Base-by-base conservation (phyloP, 805 yeast genomes). In the Yamadazyma endophytica region DNA sequence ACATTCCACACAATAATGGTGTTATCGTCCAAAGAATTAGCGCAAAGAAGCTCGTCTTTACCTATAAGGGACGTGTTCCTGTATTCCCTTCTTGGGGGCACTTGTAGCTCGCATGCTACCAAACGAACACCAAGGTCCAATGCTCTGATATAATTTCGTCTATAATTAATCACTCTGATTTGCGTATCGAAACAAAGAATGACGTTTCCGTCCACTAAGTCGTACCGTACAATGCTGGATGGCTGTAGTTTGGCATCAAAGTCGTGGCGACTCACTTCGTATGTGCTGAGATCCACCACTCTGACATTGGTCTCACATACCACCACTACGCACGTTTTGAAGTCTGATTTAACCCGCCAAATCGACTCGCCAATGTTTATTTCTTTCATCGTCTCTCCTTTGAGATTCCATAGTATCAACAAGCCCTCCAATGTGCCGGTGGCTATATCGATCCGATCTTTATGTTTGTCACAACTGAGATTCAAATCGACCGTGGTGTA, bases 1-100 rank as follows among this genome's bases (percentile, higher is more conserved):
- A 70, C 52, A 36, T 73, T 64, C 53, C 71, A 53, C 1, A 70
- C 56, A 1, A 64, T 43, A 4, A 72, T 68, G 9, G 56, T 48
- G 12, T 68, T 69, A 20, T 65, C 64, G 21, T 55, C 53, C 24
- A 71, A 41, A 6, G 66, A 52, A 24, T 68, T 47, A 3, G 59
- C 68, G 33, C 47, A 58, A 17, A 61, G 44, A 11, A 61, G 52
- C 1, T 70, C 71, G 43, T 68, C 73, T n/a, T 52, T 48, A 1
- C 74, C 74, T 4, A 56, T 56, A 6, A 61, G 27, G 3, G 29
- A 27, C 7, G 24, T 14, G 27, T 59, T 53, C 28, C 60, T 24
- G 11, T 29, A 26, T 33, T 16, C 14, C 13, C 18, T 32, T 15
- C 19, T 38, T 6, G 17, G n/a, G 4, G 18, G 17, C 4, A 35